A percentile compares a stretch with the other conserved stretches of the same genome.
These are phyloP conservation scores for Emmonsia crescens DNA, from an alignment of 2,329 filamentous ascomycete genomes.

Conservation along the genomic window DNA sequence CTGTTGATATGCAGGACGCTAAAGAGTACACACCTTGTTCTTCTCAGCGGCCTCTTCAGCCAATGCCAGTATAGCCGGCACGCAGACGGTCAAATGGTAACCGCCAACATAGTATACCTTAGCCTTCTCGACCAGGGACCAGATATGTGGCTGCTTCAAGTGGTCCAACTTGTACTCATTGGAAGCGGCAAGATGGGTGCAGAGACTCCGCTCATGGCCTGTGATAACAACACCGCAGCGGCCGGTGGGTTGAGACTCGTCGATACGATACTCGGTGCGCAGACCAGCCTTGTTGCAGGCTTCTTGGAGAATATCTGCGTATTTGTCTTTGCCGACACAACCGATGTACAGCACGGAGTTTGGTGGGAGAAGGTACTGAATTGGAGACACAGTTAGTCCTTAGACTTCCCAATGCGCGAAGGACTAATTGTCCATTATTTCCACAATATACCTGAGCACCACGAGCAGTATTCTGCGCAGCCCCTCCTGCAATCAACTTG, in stretches of 20 bases:
- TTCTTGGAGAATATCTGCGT: conserved; percentile 75
- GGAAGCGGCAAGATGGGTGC: conserved; percentile 88
- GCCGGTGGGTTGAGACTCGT: conserved; percentile 72
- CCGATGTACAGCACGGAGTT: conserved; percentile 91
- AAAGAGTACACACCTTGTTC: conserved; percentile 56
- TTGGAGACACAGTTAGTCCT: background rate
- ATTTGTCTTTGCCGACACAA: conserved; percentile 91
- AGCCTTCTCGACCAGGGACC: conserved; percentile 80
- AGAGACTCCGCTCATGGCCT: conserved; percentile 87
- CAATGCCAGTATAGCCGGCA: conserved; percentile 77
- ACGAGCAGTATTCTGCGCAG: conserved; percentile 93
- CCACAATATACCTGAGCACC: conserved; percentile 58
- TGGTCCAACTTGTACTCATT: conserved; percentile 96
- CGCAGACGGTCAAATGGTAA: conserved; percentile 95
- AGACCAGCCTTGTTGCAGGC: conserved; percentile 82
- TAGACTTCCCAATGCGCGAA: background rate
- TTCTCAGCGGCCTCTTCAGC: conserved; percentile 78
- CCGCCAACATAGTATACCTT: conserved; percentile 88
- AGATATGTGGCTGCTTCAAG: conserved; percentile 81
- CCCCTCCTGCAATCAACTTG: conserved; percentile 89
- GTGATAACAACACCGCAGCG: conserved; percentile 96
- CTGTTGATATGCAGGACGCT: background rate
- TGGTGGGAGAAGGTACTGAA: conserved; percentile 73
- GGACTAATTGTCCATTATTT: background rate
- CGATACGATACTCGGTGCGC: conserved; percentile 88